Base-by-base conservation (phyloP, 176 grass and related monocot genomes). In the Bolboschoenus planiculmis region DNA sequence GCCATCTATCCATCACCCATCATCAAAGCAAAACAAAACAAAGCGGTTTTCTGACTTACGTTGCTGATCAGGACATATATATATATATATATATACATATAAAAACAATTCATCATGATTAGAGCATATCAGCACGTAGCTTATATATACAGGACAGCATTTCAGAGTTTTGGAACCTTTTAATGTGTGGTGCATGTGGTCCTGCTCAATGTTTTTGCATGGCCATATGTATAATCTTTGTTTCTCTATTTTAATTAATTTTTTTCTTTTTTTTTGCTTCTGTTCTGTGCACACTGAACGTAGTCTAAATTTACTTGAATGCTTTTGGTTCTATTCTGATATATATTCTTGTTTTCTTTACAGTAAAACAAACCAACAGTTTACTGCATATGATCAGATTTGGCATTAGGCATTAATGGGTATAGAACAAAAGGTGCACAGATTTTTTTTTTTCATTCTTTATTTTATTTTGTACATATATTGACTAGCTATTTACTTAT, bases 51-150 rank as follows among this genome's bases (percentile, higher is more conserved):
- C 63, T 2, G 63, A 66, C 33, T 37, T 66, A 13, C 31, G 16
- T 18, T 66, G 63, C 30, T 66, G n/a, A n/a, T n/a, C 33, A 20
- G 63, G 3, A 66, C 63, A 66, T 18, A 66, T 15, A n/a, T n/a
- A n/a, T n/a, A n/a, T n/a, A n/a, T n/a, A n/a, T n/a, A n/a, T n/a
- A n/a, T n/a, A n/a, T n/a, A n/a, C n/a, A n/a, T n/a, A n/a, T n/a
- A 53, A 70, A 70, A 70, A 42, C 65, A 70, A 70, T 42, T 42
- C 20, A 21, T 70, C 65, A 70, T 70, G 36, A 70, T 70, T 21
- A 70, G 36, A 18, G 65, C 31, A 65, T 42, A 70, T 42, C 34
- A 70, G 20, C 20, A 70, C 16, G 34, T 42, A 68, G 35, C 64
- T 21, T 68, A 21, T 40, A 70, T 39, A 42, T 70, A 40, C 65